Base-by-base conservation (phyloP, 768 basidiomycete species). In the Holtermanniella nyarrowii region DNA sequence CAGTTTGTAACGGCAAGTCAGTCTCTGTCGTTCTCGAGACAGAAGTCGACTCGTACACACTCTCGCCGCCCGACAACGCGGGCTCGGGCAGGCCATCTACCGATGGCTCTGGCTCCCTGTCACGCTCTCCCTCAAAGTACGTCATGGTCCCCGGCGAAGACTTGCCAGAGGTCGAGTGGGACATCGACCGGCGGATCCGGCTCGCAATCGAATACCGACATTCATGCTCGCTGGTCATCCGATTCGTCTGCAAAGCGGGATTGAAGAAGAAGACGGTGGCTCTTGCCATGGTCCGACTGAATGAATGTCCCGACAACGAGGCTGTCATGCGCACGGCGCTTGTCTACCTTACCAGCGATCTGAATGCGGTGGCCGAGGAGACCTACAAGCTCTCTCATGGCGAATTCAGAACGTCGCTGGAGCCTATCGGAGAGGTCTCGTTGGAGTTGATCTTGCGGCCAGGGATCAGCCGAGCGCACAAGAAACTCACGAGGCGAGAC, bases 141-240 rank as follows among this genome's bases (percentile, higher is more conserved):
- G 14, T 24, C 13, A 26, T n/a, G 1, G 26, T 45, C 26, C 45
- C 45, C 42, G 40, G 46, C 5, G 23, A 26, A 13, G 13, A 37
- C 5, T n/a, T 20, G 23, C 16, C 20, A 3, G 37, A 61, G 23
- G 26, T 67, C 27, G 65, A 67, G 18, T 65, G 62, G 60, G 61
- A 60, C 27, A 26, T 65, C 12, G 48, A 57, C 2, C 31, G 49
- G 2, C 56, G 56, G 1, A 60, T 66, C 40, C 48, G 56, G 20
- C 53, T 73, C 16, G 70, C 70, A 1, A 63, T 68, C 4, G 45
- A 66, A 50, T 73, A 72, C 54, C 60, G 70, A 40, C 69, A 69
- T 54, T 68, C 68, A 0, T 68, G 69, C 44, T 68, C 65, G 0
- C 48, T 71, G 14, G 41, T 73, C 14, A 46, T 73, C 22, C 56